Base-by-base conservation (phyloP, 768 basidiomycete species). In the Russula compacta region DNA sequence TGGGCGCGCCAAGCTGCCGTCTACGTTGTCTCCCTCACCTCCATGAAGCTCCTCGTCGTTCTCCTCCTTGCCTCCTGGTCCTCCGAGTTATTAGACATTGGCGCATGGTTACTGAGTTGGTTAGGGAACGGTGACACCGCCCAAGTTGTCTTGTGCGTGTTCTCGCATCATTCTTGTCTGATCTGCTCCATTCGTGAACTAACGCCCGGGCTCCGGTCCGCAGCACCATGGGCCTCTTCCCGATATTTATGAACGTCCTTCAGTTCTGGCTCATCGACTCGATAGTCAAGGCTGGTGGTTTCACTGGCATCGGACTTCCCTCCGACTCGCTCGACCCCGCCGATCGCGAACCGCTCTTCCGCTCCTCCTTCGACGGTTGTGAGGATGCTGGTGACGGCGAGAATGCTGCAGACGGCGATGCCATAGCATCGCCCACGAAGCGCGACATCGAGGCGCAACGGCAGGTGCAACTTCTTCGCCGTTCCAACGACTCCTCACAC, bases 261-360 rank as follows among this genome's bases (percentile, higher is more conserved):
- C 95, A 98, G 71, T 98, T 98, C 79, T 94, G 94, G 85, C 76
- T 97, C 53, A 94, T 97, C 60, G 92, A 97, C 74, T 88, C 89
- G 0, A 93, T 94, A 55, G 89, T 94, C 69, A 94, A 94, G 73
- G 86, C 85, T 1, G 56, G 61, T 9, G 56, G 61, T n/a, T 83
- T 83, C 9, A 70, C 68, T 12, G 67, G 72, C 17, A 68, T 78
- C 4, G 69, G 75, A 24, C 70, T 81, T 21, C 79, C 76, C 21
- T 51, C 77, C 0, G 74, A 77, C 59, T 68, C 73, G 0, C 71
- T 78, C 6, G 71, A 73, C 17, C 69, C 73, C 39, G 71, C 74
- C 59, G 74, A 79, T 21, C 54, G 82, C 87, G 63, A 66, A 69
- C 88, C 89, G 19, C 75, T 91, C 7, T 89, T 88, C 69, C 70